Evolutionary conservation across 371 early-diverging fungal genomes (phyloP).

Genomic region (Parasitella parasitica): DNA sequence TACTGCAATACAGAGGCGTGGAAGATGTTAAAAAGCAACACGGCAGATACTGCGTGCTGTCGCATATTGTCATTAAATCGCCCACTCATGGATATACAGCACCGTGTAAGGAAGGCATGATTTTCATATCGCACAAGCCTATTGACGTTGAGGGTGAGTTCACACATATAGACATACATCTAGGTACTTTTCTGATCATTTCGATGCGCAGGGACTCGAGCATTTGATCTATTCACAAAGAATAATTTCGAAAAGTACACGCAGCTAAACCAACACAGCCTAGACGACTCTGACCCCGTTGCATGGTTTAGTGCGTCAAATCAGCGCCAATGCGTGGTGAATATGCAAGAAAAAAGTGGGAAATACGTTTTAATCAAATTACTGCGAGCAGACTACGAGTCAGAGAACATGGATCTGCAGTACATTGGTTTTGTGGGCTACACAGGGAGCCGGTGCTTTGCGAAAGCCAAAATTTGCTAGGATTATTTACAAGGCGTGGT

Average conservation of each 20-base stretch:
- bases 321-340: slow-evolving; percentile 1
- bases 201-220: slow-evolving; percentile 13
- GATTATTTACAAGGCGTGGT: neutral
- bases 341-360: slow-evolving; percentile 8
- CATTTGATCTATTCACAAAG: slow-evolving; percentile 16
- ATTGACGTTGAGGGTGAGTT: slow-evolving; percentile 13
- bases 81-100: slow-evolving; percentile 8
- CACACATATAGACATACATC: too few relatives aligned
- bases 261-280: neutral
- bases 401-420: slow-evolving; percentile 18
- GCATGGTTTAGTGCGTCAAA: slow-evolving; percentile 8
- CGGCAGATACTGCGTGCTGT: slow-evolving; percentile 2
- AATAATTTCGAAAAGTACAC: slow-evolving; percentile 9
- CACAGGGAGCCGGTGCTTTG: slow-evolving; percentile 15
- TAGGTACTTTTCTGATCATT: too few relatives aligned
- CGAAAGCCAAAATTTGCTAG: slow-evolving; percentile 1
- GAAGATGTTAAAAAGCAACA: neutral
- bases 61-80: slow-evolving; percentile 17
- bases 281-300: slow-evolving; percentile 7
- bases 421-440: slow-evolving; percentile 24
- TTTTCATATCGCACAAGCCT: slow-evolving; percentile 18
- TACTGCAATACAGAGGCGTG: slow-evolving; percentile 4
- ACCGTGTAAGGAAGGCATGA: slow-evolving; percentile 17
- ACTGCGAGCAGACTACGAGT: slow-evolving; percentile 2
- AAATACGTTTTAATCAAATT: slow-evolving; percentile 24